These are phyloP conservation scores for Tinospora cordifolia DNA, from an alignment of 164 flowering plant genomes.

Conservation along the genomic window DNA sequence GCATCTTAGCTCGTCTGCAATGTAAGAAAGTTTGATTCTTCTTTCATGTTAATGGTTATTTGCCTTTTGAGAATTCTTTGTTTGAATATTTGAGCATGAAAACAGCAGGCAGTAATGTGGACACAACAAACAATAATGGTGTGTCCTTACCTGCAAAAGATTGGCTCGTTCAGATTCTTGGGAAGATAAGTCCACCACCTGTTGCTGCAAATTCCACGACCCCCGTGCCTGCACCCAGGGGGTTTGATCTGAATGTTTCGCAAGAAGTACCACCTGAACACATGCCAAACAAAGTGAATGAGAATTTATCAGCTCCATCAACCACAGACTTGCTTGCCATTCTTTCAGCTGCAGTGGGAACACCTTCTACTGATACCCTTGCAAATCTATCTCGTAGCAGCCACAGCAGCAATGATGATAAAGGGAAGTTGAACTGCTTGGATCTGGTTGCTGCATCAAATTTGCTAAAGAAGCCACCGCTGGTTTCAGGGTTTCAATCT, in stretches of 20 bases:
- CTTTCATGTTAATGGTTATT: background rate
- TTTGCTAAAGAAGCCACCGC: slow-evolving; percentile 25
- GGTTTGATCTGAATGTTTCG: slow-evolving; percentile 23
- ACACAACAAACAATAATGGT: slow-evolving; percentile 17
- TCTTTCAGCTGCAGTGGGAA: slow-evolving; percentile 45
- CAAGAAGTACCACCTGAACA: slow-evolving; percentile 28
- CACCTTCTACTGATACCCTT: slow-evolving; percentile 38
- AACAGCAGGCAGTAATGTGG: slow-evolving; percentile 40
- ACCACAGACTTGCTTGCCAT: slow-evolving; percentile 62
- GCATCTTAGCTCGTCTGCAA: slow-evolving; percentile 58
- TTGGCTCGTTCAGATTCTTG: slow-evolving; percentile 63
- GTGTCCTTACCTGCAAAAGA: slow-evolving; percentile 42
- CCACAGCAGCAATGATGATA: slow-evolving; percentile 34
- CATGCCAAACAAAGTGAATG: slow-evolving; percentile 30
- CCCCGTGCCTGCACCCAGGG: slow-evolving; percentile 32
- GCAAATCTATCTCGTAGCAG: slow-evolving; percentile 41
- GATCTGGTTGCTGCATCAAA: slow-evolving; percentile 28
- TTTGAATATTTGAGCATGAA: background rate
- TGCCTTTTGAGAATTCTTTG: background rate
- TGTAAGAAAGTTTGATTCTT: slow-evolving; percentile 30
- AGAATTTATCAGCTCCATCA: slow-evolving; percentile 36
- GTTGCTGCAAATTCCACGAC: slow-evolving; percentile 34
- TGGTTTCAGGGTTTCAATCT: slow-evolving; percentile 22
- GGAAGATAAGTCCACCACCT: slow-evolving; percentile 57
- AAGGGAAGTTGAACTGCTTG: slow-evolving; percentile 28